A percentile compares a stretch with the other conserved stretches of the same genome.
These are phyloP conservation scores for Metschnikowia henanensis DNA, from an alignment of 805 yeast species.

Conservation along the genomic window DNA sequence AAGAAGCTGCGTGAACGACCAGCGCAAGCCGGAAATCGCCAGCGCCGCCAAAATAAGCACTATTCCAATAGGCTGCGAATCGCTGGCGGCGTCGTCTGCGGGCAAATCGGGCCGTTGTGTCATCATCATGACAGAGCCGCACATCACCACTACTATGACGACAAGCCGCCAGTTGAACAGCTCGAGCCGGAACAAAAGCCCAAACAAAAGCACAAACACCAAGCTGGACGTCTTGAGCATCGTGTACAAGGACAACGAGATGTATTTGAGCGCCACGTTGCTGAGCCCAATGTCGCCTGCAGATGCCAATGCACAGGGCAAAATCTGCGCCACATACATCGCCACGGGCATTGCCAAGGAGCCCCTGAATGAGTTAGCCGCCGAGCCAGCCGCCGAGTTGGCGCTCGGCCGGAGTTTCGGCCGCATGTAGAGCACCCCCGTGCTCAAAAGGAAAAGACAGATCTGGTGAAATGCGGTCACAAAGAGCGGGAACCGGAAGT, in stretches of 20 bases:
- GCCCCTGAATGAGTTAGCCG: slow-evolving; percentile 6
- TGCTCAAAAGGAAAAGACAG: slow-evolving; percentile 57
- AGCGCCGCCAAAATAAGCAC: slow-evolving; percentile 74
- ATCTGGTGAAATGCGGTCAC: slow-evolving; percentile 86
- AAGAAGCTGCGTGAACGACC: slow-evolving; percentile 92
- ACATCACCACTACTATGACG: slow-evolving; percentile 75
- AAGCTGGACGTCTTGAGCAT: slow-evolving; percentile 90
- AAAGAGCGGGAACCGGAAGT: slow-evolving; percentile 80
- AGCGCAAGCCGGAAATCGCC: slow-evolving; percentile 83
- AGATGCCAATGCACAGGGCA: slow-evolving; percentile 85
- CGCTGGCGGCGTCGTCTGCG: slow-evolving; percentile 18
- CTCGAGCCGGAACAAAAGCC: slow-evolving; percentile 80
- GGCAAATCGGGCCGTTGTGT: slow-evolving; percentile 45
- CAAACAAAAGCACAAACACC: slow-evolving; percentile 86
- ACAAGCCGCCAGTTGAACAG: slow-evolving; percentile 65
- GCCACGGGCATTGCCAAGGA: slow-evolving; percentile 22
- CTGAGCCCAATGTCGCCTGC: slow-evolving; percentile 95
- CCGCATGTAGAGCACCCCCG: slow-evolving; percentile 40
- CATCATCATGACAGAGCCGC: slow-evolving; percentile 86
- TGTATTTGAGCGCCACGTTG: slow-evolving; percentile 75
- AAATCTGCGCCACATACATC: slow-evolving; percentile 50
- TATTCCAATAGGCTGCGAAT: slow-evolving; percentile 53
- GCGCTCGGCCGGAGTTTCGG: slow-evolving; percentile 50
- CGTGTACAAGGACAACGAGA: slow-evolving; percentile 83
- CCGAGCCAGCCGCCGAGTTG: slow-evolving; percentile 5